Evolutionary conservation across 2,329 filamentous ascomycete species (phyloP), one percentile per base, ranked within the genome.

Genomic region (Huntiella savannae): DNA sequence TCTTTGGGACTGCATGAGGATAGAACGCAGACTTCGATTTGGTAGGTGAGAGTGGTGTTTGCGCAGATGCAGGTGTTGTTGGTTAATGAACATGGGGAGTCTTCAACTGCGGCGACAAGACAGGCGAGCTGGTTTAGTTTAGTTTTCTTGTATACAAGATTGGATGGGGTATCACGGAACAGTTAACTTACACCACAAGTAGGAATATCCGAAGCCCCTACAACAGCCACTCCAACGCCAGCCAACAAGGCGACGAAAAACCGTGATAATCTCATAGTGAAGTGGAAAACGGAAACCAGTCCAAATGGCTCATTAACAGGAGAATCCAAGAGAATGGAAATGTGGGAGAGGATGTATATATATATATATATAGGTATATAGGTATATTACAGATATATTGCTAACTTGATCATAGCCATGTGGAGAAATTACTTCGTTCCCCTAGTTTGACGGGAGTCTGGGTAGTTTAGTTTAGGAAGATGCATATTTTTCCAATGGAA

Each of bases 11-110:
- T 59, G 38, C 60, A 62, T 5, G 35, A 55, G 32, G 47, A 40
- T 7, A 49, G 33, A 10, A 62, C 54, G 38, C 60, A 63, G 6
- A 34, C 46, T 8, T 57, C 51, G 19, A 60, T 52, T 3, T 53
- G 36, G 8, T 49, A 28, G 35, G 55, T 52, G 3, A 63, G 48
- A 5, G 45, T 37, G 12, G 49, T 42, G 32, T 59, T 54, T 19
- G 55, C 55, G 50, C 61, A 63, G 28, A 59, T 51, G 40, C 61
- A 63, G 1, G 55, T 55, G 34, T 52, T 47, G 46, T 63, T 53
- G 3, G 53, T 53, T n/a, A 53, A 17, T 3, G 51, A 42, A 45
- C 60, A 63, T 4, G 53, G 40, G 6, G 59, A 60, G 8, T 53
- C 49, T 11, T 49, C 35, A 17, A 60, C 40, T 3, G 51, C 51